phyloP scores from a whole-genome alignment of 129 eudicot genomes.

The Flaveria bidentis region DNA sequence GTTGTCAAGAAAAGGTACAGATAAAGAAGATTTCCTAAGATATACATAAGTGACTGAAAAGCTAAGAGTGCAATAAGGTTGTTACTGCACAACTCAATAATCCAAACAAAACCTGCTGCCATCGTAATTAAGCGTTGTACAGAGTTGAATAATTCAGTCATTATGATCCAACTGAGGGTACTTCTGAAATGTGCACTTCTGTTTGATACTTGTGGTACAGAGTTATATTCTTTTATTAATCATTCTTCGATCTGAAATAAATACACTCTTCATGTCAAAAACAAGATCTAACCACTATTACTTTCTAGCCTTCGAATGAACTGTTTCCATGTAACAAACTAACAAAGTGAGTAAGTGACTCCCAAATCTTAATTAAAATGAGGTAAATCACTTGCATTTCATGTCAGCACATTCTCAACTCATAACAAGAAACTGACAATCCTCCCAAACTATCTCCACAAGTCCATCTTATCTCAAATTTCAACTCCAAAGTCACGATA shows the following conservation, averaged over 20 bases:
- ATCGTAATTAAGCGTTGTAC: background rate
- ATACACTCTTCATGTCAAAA: background rate
- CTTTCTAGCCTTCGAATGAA: background rate
- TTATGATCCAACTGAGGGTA: background rate
- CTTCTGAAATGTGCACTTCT: background rate
- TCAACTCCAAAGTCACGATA: background rate
- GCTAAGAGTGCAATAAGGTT: slow-evolving; percentile 10
- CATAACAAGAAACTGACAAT: too few relatives aligned
- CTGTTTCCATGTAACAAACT: background rate
- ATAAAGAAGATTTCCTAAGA: slow-evolving; percentile 7
- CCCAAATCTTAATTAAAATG: background rate
- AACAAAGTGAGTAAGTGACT: too few relatives aligned
- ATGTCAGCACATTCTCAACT: background rate
- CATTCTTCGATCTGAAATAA: background rate
- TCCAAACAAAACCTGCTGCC: background rate
- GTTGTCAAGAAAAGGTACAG: background rate
- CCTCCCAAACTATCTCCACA: background rate
- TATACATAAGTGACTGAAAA: slow-evolving; percentile 5
- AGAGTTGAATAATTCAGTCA: too few relatives aligned
- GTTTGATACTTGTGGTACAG: background rate
- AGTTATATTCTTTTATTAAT: too few relatives aligned
- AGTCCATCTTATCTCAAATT: background rate
- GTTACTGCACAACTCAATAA: background rate
- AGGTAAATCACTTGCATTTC: background rate
- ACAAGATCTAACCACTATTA: background rate